A percentile compares a stretch with the other conserved stretches of the same genome.
Evolutionary conservation across 805 yeast genomes (phyloP).

Genomic region (Ogataea ramenticola): DNA sequence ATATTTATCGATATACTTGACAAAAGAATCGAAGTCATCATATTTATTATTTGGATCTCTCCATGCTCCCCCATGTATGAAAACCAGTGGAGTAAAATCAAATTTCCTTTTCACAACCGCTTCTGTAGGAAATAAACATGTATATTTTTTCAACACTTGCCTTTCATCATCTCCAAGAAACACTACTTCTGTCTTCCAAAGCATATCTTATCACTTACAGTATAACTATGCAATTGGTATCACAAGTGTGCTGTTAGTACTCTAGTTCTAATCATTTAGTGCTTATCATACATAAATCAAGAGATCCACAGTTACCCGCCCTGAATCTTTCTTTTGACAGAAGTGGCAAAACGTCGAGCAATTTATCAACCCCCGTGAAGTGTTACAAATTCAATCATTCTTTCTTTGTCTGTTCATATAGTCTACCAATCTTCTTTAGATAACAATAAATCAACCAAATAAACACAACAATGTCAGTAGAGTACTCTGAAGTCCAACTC

Average conservation of each 20-base stretch:
- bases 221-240: too few relatives aligned
- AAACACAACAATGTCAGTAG: constrained; percentile 3
- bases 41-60: constrained; percentile 58
- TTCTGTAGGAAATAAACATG: too few relatives aligned
- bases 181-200: not conserved
- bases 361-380: too few relatives aligned
- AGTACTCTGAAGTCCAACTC: constrained; percentile 28
- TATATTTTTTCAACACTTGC: not conserved
- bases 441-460: too few relatives aligned
- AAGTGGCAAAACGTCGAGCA: too few relatives aligned
- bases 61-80: constrained; percentile 91
- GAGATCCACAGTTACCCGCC: not conserved
- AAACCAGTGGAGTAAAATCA: constrained; percentile 25
- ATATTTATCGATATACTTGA: constrained; percentile 13
- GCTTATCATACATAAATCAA: too few relatives aligned
- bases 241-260: too few relatives aligned
- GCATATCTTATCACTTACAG: not conserved
- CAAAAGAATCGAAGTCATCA: constrained; percentile 40
- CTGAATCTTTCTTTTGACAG: not conserved
- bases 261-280: too few relatives aligned
- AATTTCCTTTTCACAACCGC: too few relatives aligned
- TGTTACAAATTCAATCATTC: too few relatives aligned
- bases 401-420: not conserved
- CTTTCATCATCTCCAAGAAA: not conserved
- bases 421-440: not conserved